These are phyloP conservation scores for Neodidymelliopsis sp. DNA, from an alignment of 2,329 filamentous ascomycete genomes.

Conservation along the genomic window DNA sequence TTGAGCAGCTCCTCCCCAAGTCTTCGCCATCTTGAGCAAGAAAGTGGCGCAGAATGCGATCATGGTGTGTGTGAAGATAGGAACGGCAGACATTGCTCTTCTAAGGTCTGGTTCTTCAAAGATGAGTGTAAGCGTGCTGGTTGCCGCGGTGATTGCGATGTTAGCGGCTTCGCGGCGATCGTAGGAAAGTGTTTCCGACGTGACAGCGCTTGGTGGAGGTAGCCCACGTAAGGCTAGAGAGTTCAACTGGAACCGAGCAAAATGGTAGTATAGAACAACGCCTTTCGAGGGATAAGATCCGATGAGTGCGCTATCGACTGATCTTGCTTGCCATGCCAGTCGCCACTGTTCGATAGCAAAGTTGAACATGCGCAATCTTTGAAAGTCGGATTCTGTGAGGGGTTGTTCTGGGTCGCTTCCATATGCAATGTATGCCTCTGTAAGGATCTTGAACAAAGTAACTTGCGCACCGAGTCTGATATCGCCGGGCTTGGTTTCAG, in stretches of 20 bases:
- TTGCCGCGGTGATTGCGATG: conserved; percentile 57
- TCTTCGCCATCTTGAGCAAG: conserved; percentile 58
- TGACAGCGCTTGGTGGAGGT: conserved; percentile 54
- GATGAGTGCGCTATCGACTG: conserved; percentile 36
- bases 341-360: conserved; percentile 55
- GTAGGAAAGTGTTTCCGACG: conserved; percentile 54
- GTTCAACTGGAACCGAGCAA: conserved; percentile 63
- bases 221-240: conserved; percentile 54
- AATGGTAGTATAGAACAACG: conserved; percentile 62
- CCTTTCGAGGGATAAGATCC: conserved; percentile 56
- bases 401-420: conserved; percentile 47
- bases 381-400: conserved; percentile 48
- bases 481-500: conserved; percentile 39
- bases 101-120: conserved; percentile 56
- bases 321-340: conserved; percentile 48
- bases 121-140: conserved; percentile 56
- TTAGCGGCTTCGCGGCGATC: conserved; percentile 50
- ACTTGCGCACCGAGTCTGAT: conserved; percentile 43
- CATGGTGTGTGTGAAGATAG: conserved; percentile 62
- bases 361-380: conserved; percentile 51
- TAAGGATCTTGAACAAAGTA: conserved; percentile 43
- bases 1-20: conserved; percentile 50
- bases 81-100: conserved; percentile 54
- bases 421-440: conserved; percentile 44
- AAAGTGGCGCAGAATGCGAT: conserved; percentile 62